These are phyloP conservation scores for Trichophaea hybrida DNA, from an alignment of 2,329 filamentous ascomycete species.

Conservation along the genomic window DNA sequence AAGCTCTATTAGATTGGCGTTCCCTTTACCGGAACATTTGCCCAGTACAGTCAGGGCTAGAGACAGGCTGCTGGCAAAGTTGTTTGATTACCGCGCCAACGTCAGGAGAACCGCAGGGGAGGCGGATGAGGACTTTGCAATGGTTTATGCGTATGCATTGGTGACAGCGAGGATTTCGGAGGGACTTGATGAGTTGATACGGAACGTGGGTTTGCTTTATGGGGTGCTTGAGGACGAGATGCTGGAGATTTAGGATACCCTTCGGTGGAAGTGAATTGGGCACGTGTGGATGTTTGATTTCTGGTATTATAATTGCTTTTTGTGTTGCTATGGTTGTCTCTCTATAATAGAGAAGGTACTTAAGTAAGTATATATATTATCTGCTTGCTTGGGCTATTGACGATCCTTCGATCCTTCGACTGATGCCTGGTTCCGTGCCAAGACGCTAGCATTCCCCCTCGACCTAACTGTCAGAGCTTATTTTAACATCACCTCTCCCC, in stretches of 20 bases:
- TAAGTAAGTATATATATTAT: too few species aligned
- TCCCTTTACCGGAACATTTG: slow-evolving; percentile 76
- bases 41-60: slow-evolving; percentile 68
- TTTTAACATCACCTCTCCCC: slow-evolving; percentile 11
- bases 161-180: slow-evolving; percentile 53
- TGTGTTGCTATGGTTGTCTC: not conserved
- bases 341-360: too few species aligned
- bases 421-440: not conserved
- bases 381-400: too few species aligned
- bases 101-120: slow-evolving; percentile 33
- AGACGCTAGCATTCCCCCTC: not conserved
- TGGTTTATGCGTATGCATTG: slow-evolving; percentile 78
- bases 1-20: slow-evolving; percentile 85
- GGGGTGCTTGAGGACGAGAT: slow-evolving; percentile 48
- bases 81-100: slow-evolving; percentile 69
- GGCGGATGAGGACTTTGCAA: slow-evolving; percentile 57
- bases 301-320: not conserved
- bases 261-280: not conserved
- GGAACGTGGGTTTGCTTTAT: slow-evolving; percentile 48
- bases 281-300: not conserved
- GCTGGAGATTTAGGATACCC: slow-evolving; percentile 29
- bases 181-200: slow-evolving; percentile 46
- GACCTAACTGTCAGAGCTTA: slow-evolving; percentile 16
- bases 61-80: slow-evolving; percentile 70
- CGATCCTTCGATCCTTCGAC: too few species aligned